phyloP scores from a whole-genome alignment of 2,329 filamentous ascomycete species.

The Proliferodiscus dingleyae region DNA sequence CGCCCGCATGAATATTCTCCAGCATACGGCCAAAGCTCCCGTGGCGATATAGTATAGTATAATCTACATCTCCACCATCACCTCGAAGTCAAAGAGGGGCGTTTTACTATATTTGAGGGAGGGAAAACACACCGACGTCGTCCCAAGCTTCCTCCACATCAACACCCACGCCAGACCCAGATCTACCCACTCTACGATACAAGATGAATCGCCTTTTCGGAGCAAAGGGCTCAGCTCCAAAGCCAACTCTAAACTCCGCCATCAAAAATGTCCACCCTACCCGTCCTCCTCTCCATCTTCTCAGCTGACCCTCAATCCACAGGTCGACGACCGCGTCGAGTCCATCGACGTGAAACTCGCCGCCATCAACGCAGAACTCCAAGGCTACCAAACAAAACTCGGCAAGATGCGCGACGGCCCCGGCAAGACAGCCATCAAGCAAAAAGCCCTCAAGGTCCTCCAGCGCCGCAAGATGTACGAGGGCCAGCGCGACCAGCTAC shows the following conservation, averaged over 20 bases:
- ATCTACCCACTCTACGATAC: constrained; percentile 12
- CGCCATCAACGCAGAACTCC: constrained; percentile 83
- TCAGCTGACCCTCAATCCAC: constrained; percentile 17
- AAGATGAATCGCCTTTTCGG: constrained; percentile 96
- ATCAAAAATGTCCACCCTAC: constrained; percentile 85
- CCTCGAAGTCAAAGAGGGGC: too few relatives aligned
- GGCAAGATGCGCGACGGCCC: constrained; percentile 92
- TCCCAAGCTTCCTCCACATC: too few relatives aligned
- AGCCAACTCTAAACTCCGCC: constrained; percentile 79
- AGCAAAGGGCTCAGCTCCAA: constrained; percentile 77
- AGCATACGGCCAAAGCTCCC: too few relatives aligned
- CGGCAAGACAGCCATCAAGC: constrained; percentile 85
- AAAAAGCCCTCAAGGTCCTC: constrained; percentile 90
- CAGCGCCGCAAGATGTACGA: constrained; percentile 95
- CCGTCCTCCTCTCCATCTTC: constrained; percentile 3
- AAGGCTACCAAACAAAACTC: constrained; percentile 81
- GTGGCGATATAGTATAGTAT: too few relatives aligned
- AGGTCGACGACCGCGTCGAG: constrained; percentile 77
- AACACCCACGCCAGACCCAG: neutral
- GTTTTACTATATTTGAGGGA: too few relatives aligned
- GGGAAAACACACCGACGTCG: too few relatives aligned
- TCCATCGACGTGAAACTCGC: constrained; percentile 92
- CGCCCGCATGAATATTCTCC: too few relatives aligned
- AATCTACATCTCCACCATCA: too few relatives aligned
- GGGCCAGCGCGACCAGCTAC: constrained; percentile 85